Evolutionary conservation across 2,329 filamentous ascomycete genomes (phyloP), one percentile per base, ranked within the genome.

Genomic region (Alternaria ethzedia): DNA sequence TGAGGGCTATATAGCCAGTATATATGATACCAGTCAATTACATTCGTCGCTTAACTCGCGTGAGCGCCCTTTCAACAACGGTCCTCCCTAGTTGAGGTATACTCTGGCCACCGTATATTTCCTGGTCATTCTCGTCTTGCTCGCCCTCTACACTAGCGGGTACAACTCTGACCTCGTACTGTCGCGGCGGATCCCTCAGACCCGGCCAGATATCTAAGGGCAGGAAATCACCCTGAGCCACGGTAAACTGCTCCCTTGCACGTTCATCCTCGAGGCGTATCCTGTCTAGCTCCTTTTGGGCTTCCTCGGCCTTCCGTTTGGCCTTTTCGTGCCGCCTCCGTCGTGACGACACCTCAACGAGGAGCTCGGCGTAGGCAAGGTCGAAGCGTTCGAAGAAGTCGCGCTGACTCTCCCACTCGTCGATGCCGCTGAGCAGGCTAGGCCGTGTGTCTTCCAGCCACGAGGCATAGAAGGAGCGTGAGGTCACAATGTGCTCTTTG

Each of bases 341-440:
- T 10, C 96, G 87, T 23, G 96, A 86, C 56, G 91, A 90, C 6
- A 94, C 90, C 78, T 99, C 96, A 2, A 97, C 86, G 23, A 97
- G 86, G 12, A 99, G 83, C 20, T 90, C 89, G 70, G 93, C 91
- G 75, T 99, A 98, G 0, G 94, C 93, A 56, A 89, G 87, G 20
- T 92, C 86, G 73, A 98, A 99, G 17, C 91, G 90, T 64, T 95
- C 91, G 79, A 97, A 98, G 72, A 97, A 93, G n/a, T 88, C 84
- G 11, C 89, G 86, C 72, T 97, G 87, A 21, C 88, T 88, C 55
- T 91, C 89, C 79, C 98, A 90, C 73, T 97, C 93, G 10, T 86
- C 83, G 44, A 97, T 77, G 23, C 78, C 78, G 30, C 87, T 70
- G 89, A 91, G 84, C 23, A 98, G 91, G 17, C 85, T 86, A 5